phyloP scores from a whole-genome alignment of 257 asterid genomes.

The Linderniella brevidens region DNA sequence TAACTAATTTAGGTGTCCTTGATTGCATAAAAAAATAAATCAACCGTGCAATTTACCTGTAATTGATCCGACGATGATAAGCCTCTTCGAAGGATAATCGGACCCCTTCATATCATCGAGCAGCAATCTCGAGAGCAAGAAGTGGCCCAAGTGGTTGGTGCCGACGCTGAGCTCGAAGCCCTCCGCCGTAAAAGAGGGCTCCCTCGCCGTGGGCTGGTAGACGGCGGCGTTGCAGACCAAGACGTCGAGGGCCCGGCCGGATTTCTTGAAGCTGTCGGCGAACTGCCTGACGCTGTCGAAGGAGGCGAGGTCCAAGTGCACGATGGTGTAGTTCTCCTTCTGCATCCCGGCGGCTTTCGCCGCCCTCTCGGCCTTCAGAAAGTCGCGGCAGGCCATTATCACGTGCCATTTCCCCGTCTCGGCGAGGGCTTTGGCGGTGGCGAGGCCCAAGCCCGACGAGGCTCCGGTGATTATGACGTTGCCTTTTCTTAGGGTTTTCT shows the following conservation, averaged over 20 bases:
- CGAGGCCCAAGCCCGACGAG: conserved; percentile 75
- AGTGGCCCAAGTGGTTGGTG: conserved; percentile 74
- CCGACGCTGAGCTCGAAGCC: conserved; percentile 84
- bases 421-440: conserved; percentile 63
- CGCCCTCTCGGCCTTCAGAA: conserved; percentile 75
- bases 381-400: conserved; percentile 75
- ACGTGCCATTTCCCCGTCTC: conserved; percentile 84
- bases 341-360: conserved; percentile 56
- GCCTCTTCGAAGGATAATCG: conserved; percentile 44
- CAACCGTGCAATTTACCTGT: conserved; percentile 28
- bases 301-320: conserved; percentile 82
- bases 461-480: conserved; percentile 61
- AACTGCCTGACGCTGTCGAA: conserved; percentile 76
- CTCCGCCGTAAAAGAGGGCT: conserved; percentile 65
- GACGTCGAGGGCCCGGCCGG: conserved; percentile 56
- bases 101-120: conserved; percentile 54
- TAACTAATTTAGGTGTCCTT: too few relatives aligned
- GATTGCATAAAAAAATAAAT: too few relatives aligned
- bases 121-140: conserved; percentile 49
- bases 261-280: conserved; percentile 39
- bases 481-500: conserved; percentile 63
- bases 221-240: conserved; percentile 80
- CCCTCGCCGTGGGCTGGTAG: conserved; percentile 69
- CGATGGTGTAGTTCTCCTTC: conserved; percentile 52
- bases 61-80: conserved; percentile 77